Evolutionary conservation across 176 grass and related monocot species (phyloP).

Genomic region (Triticum dicoccoides): DNA sequence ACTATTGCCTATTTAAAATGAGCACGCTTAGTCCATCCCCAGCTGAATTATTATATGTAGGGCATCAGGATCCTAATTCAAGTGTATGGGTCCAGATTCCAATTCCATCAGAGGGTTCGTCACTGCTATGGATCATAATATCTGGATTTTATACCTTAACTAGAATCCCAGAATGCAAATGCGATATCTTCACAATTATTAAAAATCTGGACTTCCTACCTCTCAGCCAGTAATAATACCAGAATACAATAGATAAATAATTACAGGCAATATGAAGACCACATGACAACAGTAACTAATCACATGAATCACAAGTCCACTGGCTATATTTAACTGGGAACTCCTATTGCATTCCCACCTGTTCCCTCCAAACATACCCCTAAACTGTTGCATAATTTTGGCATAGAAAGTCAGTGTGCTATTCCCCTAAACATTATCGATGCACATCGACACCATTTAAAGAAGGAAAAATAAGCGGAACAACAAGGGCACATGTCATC

Average conservation of each 20-base stretch:
- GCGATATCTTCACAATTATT: not conserved
- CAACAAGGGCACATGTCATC: not conserved
- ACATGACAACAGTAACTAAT: not conserved
- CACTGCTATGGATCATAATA: not conserved
- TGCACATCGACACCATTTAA: not conserved
- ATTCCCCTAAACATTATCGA: not conserved
- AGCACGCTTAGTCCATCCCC: not conserved
- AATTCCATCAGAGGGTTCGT: not conserved
- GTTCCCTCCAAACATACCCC: not conserved
- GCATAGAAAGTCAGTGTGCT: not conserved
- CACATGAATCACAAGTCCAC: not conserved
- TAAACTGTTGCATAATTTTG: not conserved
- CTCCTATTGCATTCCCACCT: not conserved
- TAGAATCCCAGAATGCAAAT: not conserved
- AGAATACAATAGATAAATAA: constrained; percentile 7
- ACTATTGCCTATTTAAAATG: not conserved
- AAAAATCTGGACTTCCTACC: not conserved
- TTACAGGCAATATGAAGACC: not conserved
- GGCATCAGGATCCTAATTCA: not conserved
- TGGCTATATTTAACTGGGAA: not conserved
- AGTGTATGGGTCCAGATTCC: not conserved
- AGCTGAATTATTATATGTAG: not conserved
- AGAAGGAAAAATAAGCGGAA: not conserved
- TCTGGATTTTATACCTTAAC: not conserved
- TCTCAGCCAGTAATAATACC: not conserved